These are phyloP conservation scores for Penicillium sclerotiorum DNA, from an alignment of 2,329 filamentous ascomycete species.

Conservation along the genomic window DNA sequence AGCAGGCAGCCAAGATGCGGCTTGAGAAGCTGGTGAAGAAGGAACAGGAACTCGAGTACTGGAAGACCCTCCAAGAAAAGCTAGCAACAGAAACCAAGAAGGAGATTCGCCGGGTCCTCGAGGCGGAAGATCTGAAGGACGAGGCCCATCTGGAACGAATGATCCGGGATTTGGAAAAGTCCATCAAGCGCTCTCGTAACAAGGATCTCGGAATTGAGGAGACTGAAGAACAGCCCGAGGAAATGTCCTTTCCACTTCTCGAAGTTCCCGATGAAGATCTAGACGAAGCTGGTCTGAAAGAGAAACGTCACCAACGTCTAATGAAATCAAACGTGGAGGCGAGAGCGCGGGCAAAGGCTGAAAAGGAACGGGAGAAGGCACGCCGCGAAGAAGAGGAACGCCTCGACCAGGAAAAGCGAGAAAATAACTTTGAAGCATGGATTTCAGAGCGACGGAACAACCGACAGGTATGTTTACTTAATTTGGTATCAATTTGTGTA, in stretches of 20 bases:
- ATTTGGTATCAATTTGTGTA: background rate
- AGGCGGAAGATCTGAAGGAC: conserved; percentile 89
- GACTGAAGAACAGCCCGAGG: conserved; percentile 72
- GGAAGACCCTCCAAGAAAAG: conserved; percentile 75
- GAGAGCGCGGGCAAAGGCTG: conserved; percentile 86
- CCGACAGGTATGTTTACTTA: conserved; percentile 52
- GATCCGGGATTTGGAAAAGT: conserved; percentile 86
- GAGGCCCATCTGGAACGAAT: conserved; percentile 81
- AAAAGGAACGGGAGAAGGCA: conserved; percentile 91
- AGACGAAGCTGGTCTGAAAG: conserved; percentile 86
- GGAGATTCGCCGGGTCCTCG: conserved; percentile 80
- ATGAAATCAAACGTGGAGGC: conserved; percentile 96
- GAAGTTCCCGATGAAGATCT: conserved; percentile 90
- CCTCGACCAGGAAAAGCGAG: conserved; percentile 78
- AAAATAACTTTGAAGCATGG: conserved; percentile 84
- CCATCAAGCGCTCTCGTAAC: conserved; percentile 84
- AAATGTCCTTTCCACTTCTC: conserved; percentile 82
- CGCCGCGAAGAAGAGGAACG: conserved; percentile 80
- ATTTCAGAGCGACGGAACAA: conserved; percentile 77
- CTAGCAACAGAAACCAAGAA: conserved; percentile 83
- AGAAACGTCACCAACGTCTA: conserved; percentile 88
- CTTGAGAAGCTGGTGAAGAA: conserved; percentile 94
- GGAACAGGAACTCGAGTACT: conserved; percentile 93
- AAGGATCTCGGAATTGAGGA: conserved; percentile 91
- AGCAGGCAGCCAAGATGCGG: conserved; percentile 96